Conservation (phyloP, 176 grass and related monocot species). For the Oryza glumipatula region DNA sequence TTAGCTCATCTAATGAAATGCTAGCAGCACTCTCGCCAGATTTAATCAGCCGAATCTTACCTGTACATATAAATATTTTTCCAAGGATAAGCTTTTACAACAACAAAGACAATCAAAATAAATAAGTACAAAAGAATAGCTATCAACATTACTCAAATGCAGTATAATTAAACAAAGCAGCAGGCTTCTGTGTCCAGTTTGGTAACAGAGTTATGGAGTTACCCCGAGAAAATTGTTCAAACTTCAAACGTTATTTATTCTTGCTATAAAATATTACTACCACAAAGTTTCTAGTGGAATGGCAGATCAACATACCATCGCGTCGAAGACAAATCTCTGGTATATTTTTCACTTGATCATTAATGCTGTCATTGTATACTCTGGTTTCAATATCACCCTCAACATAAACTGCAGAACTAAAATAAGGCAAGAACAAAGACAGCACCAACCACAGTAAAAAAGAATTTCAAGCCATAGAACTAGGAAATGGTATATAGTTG, state of each 20-base stretch:
- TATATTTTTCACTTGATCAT: slow-evolving; percentile 80
- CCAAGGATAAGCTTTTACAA: slow-evolving; percentile 36
- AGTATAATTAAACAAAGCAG: slow-evolving; percentile 12
- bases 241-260: not conserved
- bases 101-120: slow-evolving; percentile 1
- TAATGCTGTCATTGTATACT: slow-evolving; percentile 83
- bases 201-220: slow-evolving; percentile 10
- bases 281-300: slow-evolving; percentile 14
- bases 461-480: not conserved
- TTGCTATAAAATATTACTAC: slow-evolving; percentile 13
- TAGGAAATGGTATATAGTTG: not conserved
- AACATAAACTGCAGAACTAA: slow-evolving; percentile 83
- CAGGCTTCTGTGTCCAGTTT: not conserved
- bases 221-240: slow-evolving; percentile 20
- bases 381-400: slow-evolving; percentile 98
- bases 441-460: slow-evolving; percentile 13
- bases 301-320: slow-evolving; percentile 61
- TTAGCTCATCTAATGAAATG: slow-evolving; percentile 80
- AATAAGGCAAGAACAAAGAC: slow-evolving; percentile 33
- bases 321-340: slow-evolving; percentile 76
- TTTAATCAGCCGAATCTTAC: slow-evolving; percentile 82
- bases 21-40: slow-evolving; percentile 70
- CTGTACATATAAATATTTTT: slow-evolving; percentile 58
- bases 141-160: not conserved
- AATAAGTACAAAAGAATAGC: slow-evolving; percentile 2